Percentiles rank a stretch among this genome's conserved stretches.
Conservation (phyloP, 768 basidiomycete species). For the Inosperma sp. region DNA sequence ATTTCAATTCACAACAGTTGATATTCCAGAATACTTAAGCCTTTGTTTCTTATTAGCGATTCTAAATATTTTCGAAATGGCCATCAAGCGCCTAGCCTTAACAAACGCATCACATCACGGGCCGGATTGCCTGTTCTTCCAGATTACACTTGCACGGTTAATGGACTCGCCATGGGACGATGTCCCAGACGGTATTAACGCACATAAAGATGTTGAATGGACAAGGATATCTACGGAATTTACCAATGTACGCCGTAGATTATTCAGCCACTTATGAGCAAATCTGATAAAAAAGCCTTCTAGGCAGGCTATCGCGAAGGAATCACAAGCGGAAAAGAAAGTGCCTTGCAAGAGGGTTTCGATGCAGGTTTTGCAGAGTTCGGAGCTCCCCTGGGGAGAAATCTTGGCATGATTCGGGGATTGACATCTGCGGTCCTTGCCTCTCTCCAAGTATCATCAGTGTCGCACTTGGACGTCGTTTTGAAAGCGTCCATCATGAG, state of each 20-base stretch:
- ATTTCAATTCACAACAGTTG: no score
- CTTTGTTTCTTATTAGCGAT: no score
- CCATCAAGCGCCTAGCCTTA: no score
- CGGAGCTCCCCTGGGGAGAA: conserved; percentile 71
- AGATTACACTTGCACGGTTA: not conserved
- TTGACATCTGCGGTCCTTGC: conserved; percentile 57
- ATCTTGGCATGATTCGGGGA: conserved; percentile 77
- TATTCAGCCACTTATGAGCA: not conserved
- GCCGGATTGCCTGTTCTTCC: not conserved
- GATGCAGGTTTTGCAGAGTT: conserved; percentile 74
- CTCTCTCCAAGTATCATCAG: conserved; percentile 41
- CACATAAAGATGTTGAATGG: conserved; percentile 56
- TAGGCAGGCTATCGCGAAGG: conserved; percentile 97
- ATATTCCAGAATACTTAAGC: no score
- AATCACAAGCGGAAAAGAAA: conserved; percentile 87
- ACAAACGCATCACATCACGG: no score
- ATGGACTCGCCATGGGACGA: conserved; percentile 66
- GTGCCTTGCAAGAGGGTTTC: conserved; percentile 84
- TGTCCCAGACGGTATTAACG: conserved; percentile 24
- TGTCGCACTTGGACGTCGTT: not conserved
- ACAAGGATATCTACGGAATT: conserved; percentile 61
- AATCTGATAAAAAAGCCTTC: not conserved
- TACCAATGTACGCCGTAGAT: conserved; percentile 48
- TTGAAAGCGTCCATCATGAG: conserved; percentile 25
- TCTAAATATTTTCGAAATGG: no score